These are phyloP conservation scores for Dictyostelium capitatum DNA, from an alignment of 78 protist genomes.

Conservation along the genomic window DNA sequence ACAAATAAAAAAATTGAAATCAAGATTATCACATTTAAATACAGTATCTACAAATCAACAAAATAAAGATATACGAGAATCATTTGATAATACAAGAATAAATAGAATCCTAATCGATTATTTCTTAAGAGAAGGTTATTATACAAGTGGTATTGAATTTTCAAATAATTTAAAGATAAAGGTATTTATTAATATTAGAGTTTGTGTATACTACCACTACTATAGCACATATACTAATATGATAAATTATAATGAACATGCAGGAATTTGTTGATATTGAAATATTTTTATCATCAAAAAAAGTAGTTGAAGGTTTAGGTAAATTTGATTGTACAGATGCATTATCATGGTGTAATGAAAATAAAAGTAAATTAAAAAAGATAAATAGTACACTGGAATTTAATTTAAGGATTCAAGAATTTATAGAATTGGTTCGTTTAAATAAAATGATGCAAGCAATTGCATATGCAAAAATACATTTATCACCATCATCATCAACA, in stretches of 20 bases:
- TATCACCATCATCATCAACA: slow-evolving; percentile 60
- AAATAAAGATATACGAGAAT: background rate
- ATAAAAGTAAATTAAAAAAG: slow-evolving; percentile 74
- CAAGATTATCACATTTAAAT: slow-evolving; percentile 44
- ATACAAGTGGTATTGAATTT: slow-evolving; percentile 55
- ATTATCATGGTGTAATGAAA: slow-evolving; percentile 87
- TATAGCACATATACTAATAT: too few relatives aligned
- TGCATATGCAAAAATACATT: slow-evolving; percentile 66
- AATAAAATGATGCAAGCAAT: slow-evolving; percentile 60
- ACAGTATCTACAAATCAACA: background rate
- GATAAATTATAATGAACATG: too few relatives aligned
- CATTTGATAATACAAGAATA: slow-evolving; percentile 39
- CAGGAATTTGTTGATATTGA: slow-evolving; percentile 84
- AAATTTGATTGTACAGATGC: slow-evolving; percentile 82
- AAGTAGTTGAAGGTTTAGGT: slow-evolving; percentile 67
- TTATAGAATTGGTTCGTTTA: slow-evolving; percentile 80
- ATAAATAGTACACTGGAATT: slow-evolving; percentile 80
- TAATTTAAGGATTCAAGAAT: slow-evolving; percentile 83
- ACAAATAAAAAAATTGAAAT: slow-evolving; percentile 49
- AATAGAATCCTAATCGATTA: slow-evolving; percentile 81
- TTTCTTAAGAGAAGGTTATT: slow-evolving; percentile 76
- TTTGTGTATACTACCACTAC: too few relatives aligned
- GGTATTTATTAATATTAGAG: too few relatives aligned
- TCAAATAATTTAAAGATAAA: slow-evolving; percentile 48
- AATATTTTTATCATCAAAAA: slow-evolving; percentile 71